A percentile compares a stretch with the other conserved stretches of the same genome.
These are phyloP conservation scores for Byssochlamys sp. DNA, from an alignment of 2,329 filamentous ascomycete species.

Conservation along the genomic window DNA sequence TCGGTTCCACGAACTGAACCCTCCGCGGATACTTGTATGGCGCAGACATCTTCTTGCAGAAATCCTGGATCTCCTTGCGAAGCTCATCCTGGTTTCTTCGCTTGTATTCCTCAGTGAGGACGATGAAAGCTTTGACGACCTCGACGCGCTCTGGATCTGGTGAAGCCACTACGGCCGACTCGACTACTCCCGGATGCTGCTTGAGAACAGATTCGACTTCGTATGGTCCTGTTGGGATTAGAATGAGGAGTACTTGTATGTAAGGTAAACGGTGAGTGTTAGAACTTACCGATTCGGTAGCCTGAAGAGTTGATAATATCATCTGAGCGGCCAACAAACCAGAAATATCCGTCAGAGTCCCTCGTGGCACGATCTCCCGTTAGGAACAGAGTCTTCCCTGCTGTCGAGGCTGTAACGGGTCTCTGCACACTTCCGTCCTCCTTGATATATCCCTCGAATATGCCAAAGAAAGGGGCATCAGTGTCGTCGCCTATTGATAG, in stretches of 20 bases:
- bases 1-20: conserved; percentile 29
- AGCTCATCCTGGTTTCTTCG: conserved; percentile 12
- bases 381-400: conserved; percentile 18
- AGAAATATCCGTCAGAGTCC: conserved; percentile 26
- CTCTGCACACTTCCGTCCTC: neutral
- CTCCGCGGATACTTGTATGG: conserved; percentile 35
- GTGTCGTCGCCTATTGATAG: neutral
- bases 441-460: neutral
- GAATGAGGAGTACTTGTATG: neutral
- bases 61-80: conserved; percentile 28
- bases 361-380: conserved; percentile 29
- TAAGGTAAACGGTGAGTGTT: neutral
- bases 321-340: conserved; percentile 27
- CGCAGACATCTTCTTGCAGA: conserved; percentile 32
- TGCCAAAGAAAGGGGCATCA: neutral
- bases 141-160: conserved; percentile 29
- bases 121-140: conserved; percentile 35
- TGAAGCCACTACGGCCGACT: conserved; percentile 33
- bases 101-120: conserved; percentile 19
- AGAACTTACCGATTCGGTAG: conserved; percentile 22
- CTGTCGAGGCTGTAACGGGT: neutral
- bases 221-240: conserved; percentile 22
- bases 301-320: conserved; percentile 34
- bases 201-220: conserved; percentile 36
- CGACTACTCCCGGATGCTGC: conserved; percentile 29